A percentile compares a stretch with the other conserved stretches of the same genome.
Evolutionary conservation across 2,329 filamentous ascomycete species (phyloP).

Genomic region (Alternaria panax): DNA sequence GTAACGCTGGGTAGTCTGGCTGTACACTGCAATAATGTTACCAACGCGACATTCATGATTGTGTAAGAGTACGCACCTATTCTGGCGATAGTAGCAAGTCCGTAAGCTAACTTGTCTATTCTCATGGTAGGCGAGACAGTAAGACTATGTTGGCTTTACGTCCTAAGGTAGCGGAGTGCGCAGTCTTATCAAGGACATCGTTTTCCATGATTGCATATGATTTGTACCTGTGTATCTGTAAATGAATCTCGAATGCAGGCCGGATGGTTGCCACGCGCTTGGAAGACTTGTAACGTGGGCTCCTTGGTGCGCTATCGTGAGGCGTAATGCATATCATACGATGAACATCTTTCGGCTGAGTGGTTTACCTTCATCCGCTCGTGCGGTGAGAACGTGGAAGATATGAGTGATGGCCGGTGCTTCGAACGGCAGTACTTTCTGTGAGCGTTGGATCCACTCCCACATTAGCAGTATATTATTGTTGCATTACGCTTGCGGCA

Average conservation of each 20-base stretch:
- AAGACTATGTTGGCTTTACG: neutral
- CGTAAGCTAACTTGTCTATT: conserved; percentile 1
- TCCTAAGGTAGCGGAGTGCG: neutral
- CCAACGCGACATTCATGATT: neutral
- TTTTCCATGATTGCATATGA: conserved; percentile 10
- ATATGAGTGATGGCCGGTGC: neutral
- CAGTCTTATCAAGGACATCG: conserved; percentile 22
- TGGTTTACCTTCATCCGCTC: conserved; percentile 15
- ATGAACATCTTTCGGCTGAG: conserved; percentile 3
- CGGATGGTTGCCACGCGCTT: neutral
- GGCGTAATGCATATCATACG: conserved; percentile 22
- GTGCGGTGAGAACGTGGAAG: conserved; percentile 14
- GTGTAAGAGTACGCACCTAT: conserved; percentile 19
- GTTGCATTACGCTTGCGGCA: neutral
- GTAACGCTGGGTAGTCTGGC: conserved; percentile 32
- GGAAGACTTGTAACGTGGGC: conserved; percentile 13
- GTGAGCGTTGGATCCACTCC: conserved; percentile 20
- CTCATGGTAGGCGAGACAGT: conserved; percentile 24
- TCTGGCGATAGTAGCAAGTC: conserved; percentile 13
- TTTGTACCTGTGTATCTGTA: conserved; percentile 14
- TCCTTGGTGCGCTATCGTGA: conserved; percentile 21
- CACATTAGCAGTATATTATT: neutral
- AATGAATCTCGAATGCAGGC: conserved; percentile 14
- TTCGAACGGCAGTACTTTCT: conserved; percentile 8
- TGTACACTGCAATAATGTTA: conserved; percentile 14